phyloP scores from a whole-genome alignment of 768 basidiomycete species.

The Mycena latifolia region DNA sequence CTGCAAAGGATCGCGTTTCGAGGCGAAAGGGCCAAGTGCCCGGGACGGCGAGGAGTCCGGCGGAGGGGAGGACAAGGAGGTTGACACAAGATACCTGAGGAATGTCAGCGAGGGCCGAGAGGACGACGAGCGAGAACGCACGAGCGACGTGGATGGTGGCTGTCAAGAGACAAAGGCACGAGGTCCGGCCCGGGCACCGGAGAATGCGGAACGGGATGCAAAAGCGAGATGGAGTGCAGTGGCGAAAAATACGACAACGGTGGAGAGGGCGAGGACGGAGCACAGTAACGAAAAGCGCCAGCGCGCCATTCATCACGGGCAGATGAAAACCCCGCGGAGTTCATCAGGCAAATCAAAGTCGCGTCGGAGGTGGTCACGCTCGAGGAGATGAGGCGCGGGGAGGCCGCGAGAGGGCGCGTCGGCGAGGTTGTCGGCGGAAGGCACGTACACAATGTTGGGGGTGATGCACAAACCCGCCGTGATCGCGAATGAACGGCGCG shows the following conservation, averaged over 20 bases:
- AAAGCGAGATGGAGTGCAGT: neutral
- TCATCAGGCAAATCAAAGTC: neutral
- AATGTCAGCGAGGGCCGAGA: too few relatives aligned
- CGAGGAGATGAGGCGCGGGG: neutral
- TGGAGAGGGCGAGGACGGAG: neutral
- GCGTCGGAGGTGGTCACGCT: neutral
- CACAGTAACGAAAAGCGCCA: neutral
- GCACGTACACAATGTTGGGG: neutral
- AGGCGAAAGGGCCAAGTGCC: too few relatives aligned
- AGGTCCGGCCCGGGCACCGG: too few relatives aligned
- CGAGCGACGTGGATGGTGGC: too few relatives aligned
- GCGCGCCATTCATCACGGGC: neutral
- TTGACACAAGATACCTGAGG: too few relatives aligned
- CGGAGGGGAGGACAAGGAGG: too few relatives aligned
- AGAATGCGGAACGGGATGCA: too few relatives aligned
- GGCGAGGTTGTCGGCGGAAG: too few relatives aligned
- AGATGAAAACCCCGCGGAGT: neutral
- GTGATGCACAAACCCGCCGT: neutral
- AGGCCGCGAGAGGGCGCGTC: constrained; percentile 6
- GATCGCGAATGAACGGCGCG: neutral
- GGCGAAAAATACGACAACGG: neutral
- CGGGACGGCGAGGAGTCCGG: too few relatives aligned
- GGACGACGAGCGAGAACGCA: too few relatives aligned
- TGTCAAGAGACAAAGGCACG: too few relatives aligned
- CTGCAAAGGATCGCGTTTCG: too few relatives aligned